Evolutionary conservation across 108 stramenopile genomes (phyloP).

Genomic region (Cyclotella choctawhatcheeana): DNA sequence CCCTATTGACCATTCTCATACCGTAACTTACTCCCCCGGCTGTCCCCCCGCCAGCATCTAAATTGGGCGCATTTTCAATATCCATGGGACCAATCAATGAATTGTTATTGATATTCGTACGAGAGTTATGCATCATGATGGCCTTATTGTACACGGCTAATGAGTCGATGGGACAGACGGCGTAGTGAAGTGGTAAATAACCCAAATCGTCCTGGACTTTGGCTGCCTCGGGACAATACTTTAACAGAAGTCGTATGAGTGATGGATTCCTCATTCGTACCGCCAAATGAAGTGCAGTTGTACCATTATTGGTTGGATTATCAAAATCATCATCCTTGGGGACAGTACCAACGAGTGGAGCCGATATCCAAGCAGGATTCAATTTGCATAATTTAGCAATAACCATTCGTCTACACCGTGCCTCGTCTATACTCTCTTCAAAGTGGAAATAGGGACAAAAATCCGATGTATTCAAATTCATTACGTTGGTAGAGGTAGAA

Average conservation of each 20-base stretch:
- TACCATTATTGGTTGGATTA: not conserved
- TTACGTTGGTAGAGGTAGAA: slow-evolving; percentile 6
- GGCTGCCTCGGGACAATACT: slow-evolving; percentile 7
- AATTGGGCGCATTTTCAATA: not conserved
- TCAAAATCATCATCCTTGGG: not conserved
- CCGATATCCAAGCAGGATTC: slow-evolving; percentile 11
- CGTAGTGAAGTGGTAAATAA: slow-evolving; percentile 23
- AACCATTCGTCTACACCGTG: slow-evolving; percentile 2
- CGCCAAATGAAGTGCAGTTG: slow-evolving; percentile 19
- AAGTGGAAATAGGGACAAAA: slow-evolving; percentile 6
- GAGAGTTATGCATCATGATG: not conserved
- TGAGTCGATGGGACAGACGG: slow-evolving; percentile 9
- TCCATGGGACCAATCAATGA: not conserved
- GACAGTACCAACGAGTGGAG: not conserved
- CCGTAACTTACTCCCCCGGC: slow-evolving; percentile 2
- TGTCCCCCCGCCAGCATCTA: slow-evolving; percentile 7
- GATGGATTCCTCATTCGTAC: slow-evolving; percentile 21
- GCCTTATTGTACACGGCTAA: not conserved
- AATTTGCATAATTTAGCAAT: slow-evolving; percentile 20
- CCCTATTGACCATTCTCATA: slow-evolving; percentile 9
- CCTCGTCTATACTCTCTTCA: not conserved
- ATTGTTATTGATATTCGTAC: not conserved
- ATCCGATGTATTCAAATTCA: not conserved
- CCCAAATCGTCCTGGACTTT: slow-evolving; percentile 2
- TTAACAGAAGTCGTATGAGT: slow-evolving; percentile 9